Evolutionary conservation across 306 rosid species (phyloP).

Genomic region (Coriaria nepalensis): DNA sequence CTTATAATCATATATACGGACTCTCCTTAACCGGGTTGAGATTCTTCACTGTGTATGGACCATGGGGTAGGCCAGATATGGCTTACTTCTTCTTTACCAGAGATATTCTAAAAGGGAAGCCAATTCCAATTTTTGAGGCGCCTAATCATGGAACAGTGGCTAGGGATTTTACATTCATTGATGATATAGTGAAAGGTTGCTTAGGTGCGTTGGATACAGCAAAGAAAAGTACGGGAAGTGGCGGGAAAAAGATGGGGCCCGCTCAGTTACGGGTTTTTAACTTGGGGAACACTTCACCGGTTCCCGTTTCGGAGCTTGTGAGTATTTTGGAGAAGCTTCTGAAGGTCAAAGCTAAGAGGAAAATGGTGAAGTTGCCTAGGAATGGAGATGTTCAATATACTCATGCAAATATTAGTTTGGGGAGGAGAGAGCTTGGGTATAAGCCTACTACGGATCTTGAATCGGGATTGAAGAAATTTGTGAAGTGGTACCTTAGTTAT

Average conservation of each 20-base stretch:
- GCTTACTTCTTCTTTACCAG: constrained; percentile 87
- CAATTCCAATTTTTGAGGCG: constrained; percentile 63
- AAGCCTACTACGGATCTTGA: constrained; percentile 78
- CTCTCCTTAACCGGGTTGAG: constrained; percentile 83
- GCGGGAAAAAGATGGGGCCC: constrained; percentile 80
- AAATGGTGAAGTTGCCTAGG: constrained; percentile 64
- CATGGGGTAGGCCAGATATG: constrained; percentile 99
- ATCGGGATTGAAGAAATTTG: constrained; percentile 86
- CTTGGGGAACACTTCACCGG: constrained; percentile 88
- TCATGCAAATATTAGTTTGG: constrained; percentile 85
- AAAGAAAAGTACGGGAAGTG: constrained; percentile 91
- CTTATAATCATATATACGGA: constrained; percentile 84
- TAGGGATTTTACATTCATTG: constrained; percentile 89
- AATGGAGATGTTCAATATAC: constrained; percentile 93
- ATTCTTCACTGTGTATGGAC: constrained; percentile 94
- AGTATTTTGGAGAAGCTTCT: constrained; percentile 86
- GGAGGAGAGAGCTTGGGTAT: constrained; percentile 79
- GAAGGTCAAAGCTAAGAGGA: constrained; percentile 79
- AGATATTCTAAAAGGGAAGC: constrained; percentile 79
- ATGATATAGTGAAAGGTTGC: constrained; percentile 92
- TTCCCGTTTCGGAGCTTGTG: constrained; percentile 76
- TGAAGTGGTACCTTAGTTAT: constrained; percentile 80
- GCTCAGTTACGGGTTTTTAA: constrained; percentile 91
- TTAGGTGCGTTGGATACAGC: constrained; percentile 88
- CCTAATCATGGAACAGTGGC: constrained; percentile 88